Evolutionary conservation across 1,284 basidiomycete species (phyloP), one percentile per base, ranked within the genome.

Genomic region (Coriolopsis trogii): DNA sequence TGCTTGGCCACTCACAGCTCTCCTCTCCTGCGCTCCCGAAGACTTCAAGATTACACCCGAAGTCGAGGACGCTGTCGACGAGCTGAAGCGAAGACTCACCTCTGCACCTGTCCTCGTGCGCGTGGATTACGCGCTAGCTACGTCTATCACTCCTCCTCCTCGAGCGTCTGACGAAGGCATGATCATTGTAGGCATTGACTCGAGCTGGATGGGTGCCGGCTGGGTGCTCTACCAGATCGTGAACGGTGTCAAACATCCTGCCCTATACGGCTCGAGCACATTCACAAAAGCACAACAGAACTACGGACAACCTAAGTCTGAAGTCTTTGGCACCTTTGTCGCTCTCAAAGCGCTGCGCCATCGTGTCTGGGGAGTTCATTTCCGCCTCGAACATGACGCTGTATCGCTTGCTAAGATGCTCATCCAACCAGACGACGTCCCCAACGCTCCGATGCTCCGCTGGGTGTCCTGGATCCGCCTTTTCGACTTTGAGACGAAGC

Each of bases 331-430:
- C 1, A 52, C 74, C 0, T 73, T 68, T 41, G 31, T 64, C 0
- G 68, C 70, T 0, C 29, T 73, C 24, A 71, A 70, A 29, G 65
- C 65, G 7, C 46, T 67, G 1, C 54, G 64, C 0, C 61, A 69
- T 51, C 44, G 62, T 0, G 41, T 74, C 4, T 69, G 65, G 61
- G 70, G 69, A 9, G 46, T 69, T 1, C 60, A 63, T 34, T 70
- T 75, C 51, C 25, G 54, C 1, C 42, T 75, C 0, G 68, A 73
- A n/a, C 60, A 67, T 13, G 70, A 75, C 44, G 67, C 71, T 2
- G 65, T 63, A 20, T 71, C 62, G 29, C 55, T 76, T 0, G 58
- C 56, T n/a, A 59, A 70, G 48, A 75, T 72, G 71, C 49, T 75
- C 18, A 47, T 59, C 3, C 51, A 65, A 1, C 71, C 70, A 0